Evolutionary conservation across 2,329 filamentous ascomycete species (phyloP).

Genomic region (Cryphonectria carpinicola): DNA sequence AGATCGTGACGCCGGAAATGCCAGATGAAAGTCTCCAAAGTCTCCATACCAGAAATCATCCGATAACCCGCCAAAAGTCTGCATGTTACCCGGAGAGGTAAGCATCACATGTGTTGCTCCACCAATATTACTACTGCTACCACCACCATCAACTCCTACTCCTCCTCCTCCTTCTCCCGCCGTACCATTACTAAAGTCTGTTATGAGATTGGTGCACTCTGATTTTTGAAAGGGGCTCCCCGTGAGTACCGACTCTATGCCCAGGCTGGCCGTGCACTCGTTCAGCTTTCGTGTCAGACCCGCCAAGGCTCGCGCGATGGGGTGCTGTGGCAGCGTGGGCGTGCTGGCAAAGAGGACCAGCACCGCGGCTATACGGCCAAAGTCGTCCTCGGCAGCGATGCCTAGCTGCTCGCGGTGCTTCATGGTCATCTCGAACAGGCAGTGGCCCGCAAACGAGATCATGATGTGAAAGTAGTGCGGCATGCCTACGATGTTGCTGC

Average conservation of each 20-base stretch:
- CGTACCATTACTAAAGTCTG: background rate
- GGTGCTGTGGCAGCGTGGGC: background rate
- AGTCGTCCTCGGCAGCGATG: background rate
- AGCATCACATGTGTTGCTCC: background rate
- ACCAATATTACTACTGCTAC: background rate
- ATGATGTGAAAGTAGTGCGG: slow-evolving; percentile 14
- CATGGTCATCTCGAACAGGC: background rate
- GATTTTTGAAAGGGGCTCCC: background rate
- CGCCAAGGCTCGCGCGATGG: background rate
- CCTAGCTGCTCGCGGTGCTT: slow-evolving; percentile 7
- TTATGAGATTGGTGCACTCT: background rate
- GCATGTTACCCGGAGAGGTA: background rate
- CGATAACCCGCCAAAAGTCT: background rate
- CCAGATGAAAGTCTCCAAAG: background rate
- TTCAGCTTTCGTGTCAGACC: slow-evolving; percentile 7
- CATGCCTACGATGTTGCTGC: slow-evolving; percentile 8
- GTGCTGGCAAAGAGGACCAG: slow-evolving; percentile 1
- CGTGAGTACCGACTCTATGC: slow-evolving; percentile 7
- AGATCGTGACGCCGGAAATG: background rate
- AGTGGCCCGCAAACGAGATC: slow-evolving; percentile 10
- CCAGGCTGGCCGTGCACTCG: slow-evolving; percentile 7
- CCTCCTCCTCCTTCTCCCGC: background rate
- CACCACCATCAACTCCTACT: background rate
- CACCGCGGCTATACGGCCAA: background rate
- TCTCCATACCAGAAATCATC: slow-evolving; percentile 9